Evolutionary conservation across 164 flowering plant genomes (phyloP), one percentile per base, ranked within the genome.

Genomic region (Echeveria elegans): DNA sequence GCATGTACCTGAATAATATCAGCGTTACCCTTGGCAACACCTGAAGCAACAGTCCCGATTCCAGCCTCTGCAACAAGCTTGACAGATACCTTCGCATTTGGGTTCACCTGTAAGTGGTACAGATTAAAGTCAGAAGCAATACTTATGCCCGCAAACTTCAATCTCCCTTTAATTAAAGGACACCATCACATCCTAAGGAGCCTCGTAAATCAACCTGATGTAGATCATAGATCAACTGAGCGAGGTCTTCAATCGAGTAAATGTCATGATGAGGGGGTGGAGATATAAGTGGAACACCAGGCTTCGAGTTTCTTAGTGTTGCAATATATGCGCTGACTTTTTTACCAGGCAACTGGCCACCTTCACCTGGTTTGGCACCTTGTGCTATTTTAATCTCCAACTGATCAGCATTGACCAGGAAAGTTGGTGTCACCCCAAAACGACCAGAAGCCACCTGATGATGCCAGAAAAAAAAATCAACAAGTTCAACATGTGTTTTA

Each of bases 281-380:
- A 69, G 99, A 95, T 69, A 95, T 95, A 67, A 95, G 97, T 66
- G 99, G 99, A 71, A 95, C 99, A 63, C 99, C 99, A 62, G 99
- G 99, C 74, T 95, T 95, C 23, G 99, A 95, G 70, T 86, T 95
- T 64, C 99, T 86, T 64, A 95, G 77, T 79, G 96, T 85, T 31
- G 99, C 99, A 75, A 95, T 95, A 66, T 95, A 95, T 38, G 97
- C 97, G 78, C 98, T 95, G 70, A 95, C 99, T 90, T 95, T 95
- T 74, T 95, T 90, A 64, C 99, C 99, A 70, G 99, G 99, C 71
- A 95, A 73, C 74, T 95, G 99, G 9, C 99, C 99, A 67, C 99
- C 99, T 83, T 95, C 99, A 67, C 99, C 99, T 70, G 99, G 99
- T 75, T 95, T 95, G 74, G 99, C 99, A 71, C 99, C 99, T 84